Conservation (phyloP, 805 yeast genomes). For the Lipomyces sp. region DNA sequence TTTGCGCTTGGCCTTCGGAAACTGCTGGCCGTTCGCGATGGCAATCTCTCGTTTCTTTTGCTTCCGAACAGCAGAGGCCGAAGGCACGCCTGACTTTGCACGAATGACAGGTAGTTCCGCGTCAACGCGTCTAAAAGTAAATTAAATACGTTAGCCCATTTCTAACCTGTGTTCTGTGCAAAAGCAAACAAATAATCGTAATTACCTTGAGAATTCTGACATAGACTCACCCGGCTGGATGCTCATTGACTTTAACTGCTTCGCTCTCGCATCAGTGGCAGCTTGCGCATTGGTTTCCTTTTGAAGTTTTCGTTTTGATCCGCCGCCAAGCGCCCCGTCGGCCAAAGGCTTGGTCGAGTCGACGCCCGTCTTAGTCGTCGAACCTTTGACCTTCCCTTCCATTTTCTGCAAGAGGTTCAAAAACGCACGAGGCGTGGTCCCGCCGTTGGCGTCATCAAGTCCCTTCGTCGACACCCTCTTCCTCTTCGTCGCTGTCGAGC, state of each 20-base stretch:
- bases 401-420: slow-evolving; percentile 34
- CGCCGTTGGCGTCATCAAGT: slow-evolving; percentile 24
- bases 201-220: slow-evolving; percentile 37
- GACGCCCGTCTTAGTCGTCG: not conserved
- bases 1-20: slow-evolving; percentile 26
- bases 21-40: slow-evolving; percentile 22
- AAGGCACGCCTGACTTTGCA: slow-evolving; percentile 37
- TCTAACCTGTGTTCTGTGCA: too few relatives aligned
- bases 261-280: not conserved
- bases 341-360: not conserved
- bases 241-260: slow-evolving; percentile 18
- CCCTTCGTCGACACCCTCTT: slow-evolving; percentile 22
- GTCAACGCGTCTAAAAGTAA: slow-evolving; percentile 39
- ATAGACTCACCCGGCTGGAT: slow-evolving; percentile 40
- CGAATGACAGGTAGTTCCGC: slow-evolving; percentile 42
- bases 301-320: slow-evolving; percentile 6
- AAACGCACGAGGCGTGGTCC: slow-evolving; percentile 40
- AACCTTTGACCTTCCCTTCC: not conserved
- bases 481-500: too few relatives aligned
- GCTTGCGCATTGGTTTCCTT: slow-evolving; percentile 9
- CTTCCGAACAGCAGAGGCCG: slow-evolving; percentile 31
- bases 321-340: not conserved
- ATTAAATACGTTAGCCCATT: too few relatives aligned
- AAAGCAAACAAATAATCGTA: too few relatives aligned
- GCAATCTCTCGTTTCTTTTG: slow-evolving; percentile 30